Conservation (phyloP, 2,329 filamentous ascomycete species). For the Colletotrichum liaoningense region DNA sequence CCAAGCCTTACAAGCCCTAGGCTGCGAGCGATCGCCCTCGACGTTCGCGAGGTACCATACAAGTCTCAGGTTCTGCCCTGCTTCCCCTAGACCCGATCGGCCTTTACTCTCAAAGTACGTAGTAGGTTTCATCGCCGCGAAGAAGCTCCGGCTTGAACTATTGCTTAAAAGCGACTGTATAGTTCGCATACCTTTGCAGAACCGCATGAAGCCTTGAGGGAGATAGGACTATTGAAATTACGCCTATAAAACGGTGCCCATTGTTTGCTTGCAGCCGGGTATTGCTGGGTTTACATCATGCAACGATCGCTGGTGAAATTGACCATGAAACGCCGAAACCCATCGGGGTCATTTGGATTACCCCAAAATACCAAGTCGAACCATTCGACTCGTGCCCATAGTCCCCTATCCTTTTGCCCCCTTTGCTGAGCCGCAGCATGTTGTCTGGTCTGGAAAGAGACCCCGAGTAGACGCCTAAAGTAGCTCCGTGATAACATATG, state of each 20-base stretch:
- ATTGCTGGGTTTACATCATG: constrained; percentile 4
- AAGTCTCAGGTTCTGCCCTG: neutral
- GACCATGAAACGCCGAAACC: constrained; percentile 19
- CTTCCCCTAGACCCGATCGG: no score
- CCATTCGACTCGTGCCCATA: constrained; percentile 1
- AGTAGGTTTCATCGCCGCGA: neutral
- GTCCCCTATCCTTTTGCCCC: neutral
- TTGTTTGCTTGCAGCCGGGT: constrained; percentile 10
- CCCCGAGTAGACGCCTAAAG: constrained; percentile 12
- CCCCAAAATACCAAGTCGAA: neutral
- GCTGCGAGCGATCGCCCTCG: no score
- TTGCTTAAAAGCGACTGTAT: neutral
- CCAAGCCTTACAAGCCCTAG: neutral
- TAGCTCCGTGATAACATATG: constrained; percentile 2
- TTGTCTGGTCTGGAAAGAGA: neutral
- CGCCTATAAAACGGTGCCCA: neutral
- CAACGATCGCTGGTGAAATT: neutral
- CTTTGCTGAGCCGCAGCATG: neutral
- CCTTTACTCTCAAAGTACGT: no score
- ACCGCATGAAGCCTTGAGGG: neutral
- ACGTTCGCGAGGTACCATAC: neutral
- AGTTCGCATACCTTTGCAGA: neutral
- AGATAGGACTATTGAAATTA: neutral
- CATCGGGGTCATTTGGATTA: neutral
- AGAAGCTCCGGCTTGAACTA: neutral